Percentiles rank a stretch among this genome's conserved stretches.
These are phyloP conservation scores for Limnanthes douglasii DNA, from an alignment of 345 rosid genomes.

Conservation along the genomic window DNA sequence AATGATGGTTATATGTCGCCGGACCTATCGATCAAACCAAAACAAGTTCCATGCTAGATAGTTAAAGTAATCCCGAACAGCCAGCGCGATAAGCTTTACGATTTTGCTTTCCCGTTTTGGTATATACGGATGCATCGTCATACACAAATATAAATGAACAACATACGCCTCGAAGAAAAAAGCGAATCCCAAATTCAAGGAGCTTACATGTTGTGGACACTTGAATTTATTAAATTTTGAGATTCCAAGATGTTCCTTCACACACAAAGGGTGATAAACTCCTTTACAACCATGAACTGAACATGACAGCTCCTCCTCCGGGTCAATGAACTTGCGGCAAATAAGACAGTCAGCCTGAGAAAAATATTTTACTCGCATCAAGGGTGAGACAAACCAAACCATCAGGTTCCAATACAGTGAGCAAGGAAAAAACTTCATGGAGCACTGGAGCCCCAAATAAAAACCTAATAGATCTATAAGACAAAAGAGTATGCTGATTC, in stretches of 20 bases:
- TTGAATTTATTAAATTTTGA: conserved; percentile 34
- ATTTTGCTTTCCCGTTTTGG: no score
- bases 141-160: no score
- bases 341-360: conserved; percentile 52
- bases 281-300: conserved; percentile 51
- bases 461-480: no score
- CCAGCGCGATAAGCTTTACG: no score
- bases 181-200: conserved; percentile 2
- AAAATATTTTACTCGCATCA: conserved; percentile 4
- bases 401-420: background rate
- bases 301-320: conserved; percentile 54
- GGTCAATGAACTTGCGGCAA: conserved; percentile 37
- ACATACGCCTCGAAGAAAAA: conserved; percentile 3
- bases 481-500: background rate
- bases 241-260: conserved; percentile 21
- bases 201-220: conserved; percentile 87
- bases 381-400: background rate
- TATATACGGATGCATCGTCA: no score
- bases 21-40: no score
- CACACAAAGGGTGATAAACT: conserved; percentile 49
- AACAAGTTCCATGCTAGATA: no score
- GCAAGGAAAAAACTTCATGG: background rate
- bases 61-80: no score
- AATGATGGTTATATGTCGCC: no score
- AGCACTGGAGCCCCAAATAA: no score